Conservation (phyloP, 148 eudicot genomes). For the Rhododendron griersonianum region DNA sequence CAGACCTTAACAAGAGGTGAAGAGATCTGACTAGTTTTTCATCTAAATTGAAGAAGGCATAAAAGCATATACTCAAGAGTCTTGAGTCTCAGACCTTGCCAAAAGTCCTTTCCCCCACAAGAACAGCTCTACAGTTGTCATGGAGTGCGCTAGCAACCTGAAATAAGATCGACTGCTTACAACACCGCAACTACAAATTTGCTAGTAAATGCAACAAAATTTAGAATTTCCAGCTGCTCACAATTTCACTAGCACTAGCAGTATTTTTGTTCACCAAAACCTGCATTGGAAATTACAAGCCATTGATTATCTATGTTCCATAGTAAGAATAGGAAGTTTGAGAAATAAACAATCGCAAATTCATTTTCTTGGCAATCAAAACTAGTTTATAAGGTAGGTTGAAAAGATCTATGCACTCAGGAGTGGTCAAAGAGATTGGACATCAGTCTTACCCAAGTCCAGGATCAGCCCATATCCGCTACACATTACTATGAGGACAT, state of each 20-base stretch:
- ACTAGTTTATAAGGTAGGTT: not conserved
- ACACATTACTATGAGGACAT: not conserved
- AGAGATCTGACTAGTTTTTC: not conserved
- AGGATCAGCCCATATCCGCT: not conserved
- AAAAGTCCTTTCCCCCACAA: constrained; percentile 85
- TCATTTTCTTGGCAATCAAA: not conserved
- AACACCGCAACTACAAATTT: constrained; percentile 4
- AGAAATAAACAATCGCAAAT: not conserved
- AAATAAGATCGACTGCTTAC: constrained; percentile 20
- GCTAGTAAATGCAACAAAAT: constrained; percentile 2
- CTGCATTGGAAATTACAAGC: constrained; percentile 37
- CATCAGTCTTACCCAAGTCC: not conserved
- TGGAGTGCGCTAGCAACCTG: constrained; percentile 98
- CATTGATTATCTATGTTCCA: not conserved
- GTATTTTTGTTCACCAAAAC: constrained; percentile 89
- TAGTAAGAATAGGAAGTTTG: not conserved
- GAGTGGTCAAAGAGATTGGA: not conserved
- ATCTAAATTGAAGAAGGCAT: not conserved
- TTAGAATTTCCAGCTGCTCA: constrained; percentile 29
- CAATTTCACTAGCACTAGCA: constrained; percentile 98
- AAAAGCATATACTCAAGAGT: not conserved
- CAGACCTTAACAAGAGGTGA: constrained; percentile 39
- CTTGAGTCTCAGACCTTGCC: constrained; percentile 61
- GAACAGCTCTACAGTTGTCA: constrained; percentile 93
- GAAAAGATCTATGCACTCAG: not conserved